Percentiles rank a stretch among this genome's conserved stretches.
Evolutionary conservation across 331 rosid genomes (phyloP).

Genomic region (Prunus yedoensis): DNA sequence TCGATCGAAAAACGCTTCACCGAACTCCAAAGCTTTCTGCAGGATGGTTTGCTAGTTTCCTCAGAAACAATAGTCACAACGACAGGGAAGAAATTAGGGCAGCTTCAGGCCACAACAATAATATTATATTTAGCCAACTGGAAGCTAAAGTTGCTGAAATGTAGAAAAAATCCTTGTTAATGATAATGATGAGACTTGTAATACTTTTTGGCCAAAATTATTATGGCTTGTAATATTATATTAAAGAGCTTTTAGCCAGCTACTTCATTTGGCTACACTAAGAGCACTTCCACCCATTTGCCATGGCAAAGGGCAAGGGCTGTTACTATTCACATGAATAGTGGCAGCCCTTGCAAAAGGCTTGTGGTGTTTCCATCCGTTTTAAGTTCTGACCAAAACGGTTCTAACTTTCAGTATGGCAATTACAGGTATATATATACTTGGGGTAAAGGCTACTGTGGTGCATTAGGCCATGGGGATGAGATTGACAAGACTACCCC

Average conservation of each 20-base stretch:
- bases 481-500: slow-evolving; percentile 91
- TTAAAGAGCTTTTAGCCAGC: too few relatives aligned
- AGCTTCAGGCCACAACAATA: too few relatives aligned
- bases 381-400: neutral
- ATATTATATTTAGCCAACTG: neutral
- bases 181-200: too few relatives aligned
- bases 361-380: too few relatives aligned
- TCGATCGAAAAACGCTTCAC: slow-evolving; percentile 46
- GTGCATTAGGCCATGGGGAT: slow-evolving; percentile 96
- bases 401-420: slow-evolving; percentile 22
- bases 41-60: slow-evolving; percentile 53
- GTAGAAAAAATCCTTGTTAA: neutral
- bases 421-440: slow-evolving; percentile 63
- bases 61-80: slow-evolving; percentile 20
- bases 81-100: too few relatives aligned
- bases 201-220: too few relatives aligned
- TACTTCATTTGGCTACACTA: too few relatives aligned
- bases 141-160: neutral
- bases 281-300: too few relatives aligned
- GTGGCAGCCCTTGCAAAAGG: too few relatives aligned
- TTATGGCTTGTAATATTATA: too few relatives aligned
- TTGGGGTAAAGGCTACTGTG: slow-evolving; percentile 98
- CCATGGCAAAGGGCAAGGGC: too few relatives aligned
- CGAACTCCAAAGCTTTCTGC: slow-evolving; percentile 62
- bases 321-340: too few relatives aligned